Conservation (phyloP, 441 rosid genomes). For the Pelargonium cotyledonis region DNA sequence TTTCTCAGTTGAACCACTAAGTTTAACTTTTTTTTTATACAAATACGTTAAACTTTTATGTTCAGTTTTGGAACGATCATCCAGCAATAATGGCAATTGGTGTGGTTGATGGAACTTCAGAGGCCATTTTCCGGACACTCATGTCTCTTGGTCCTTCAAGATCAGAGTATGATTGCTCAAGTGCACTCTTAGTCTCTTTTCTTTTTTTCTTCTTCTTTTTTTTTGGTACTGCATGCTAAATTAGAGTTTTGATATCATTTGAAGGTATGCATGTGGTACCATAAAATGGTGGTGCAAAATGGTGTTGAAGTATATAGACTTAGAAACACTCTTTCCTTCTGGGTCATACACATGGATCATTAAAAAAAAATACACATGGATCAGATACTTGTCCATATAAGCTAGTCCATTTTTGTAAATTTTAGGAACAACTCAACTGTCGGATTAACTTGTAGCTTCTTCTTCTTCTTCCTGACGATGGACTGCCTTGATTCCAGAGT, state of each 20-base stretch:
- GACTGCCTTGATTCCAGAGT: constrained; percentile 7
- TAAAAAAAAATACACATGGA: no score
- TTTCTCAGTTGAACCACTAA: constrained; percentile 8
- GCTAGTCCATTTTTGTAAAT: background rate
- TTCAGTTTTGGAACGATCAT: constrained; percentile 84
- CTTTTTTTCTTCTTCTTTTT: background rate
- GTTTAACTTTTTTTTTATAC: background rate
- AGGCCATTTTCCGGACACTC: constrained; percentile 62
- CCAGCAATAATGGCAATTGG: constrained; percentile 97
- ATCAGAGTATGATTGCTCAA: constrained; percentile 62
- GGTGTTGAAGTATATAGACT: no score
- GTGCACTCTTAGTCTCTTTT: background rate
- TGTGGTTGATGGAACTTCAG: constrained; percentile 67
- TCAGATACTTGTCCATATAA: background rate
- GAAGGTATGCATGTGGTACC: no score
- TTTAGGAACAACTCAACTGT: background rate
- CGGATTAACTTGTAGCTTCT: no score
- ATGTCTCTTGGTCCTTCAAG: constrained; percentile 79
- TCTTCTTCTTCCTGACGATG: no score
- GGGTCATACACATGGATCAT: no score
- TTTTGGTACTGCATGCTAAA: no score
- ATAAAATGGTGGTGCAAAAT: no score
- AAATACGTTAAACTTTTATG: background rate
- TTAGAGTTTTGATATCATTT: no score
- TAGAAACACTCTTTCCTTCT: no score